A percentile compares a stretch with the other conserved stretches of the same genome.
phyloP scores from a whole-genome alignment of 345 rosid species.

The Melaleuca alternifolia region DNA sequence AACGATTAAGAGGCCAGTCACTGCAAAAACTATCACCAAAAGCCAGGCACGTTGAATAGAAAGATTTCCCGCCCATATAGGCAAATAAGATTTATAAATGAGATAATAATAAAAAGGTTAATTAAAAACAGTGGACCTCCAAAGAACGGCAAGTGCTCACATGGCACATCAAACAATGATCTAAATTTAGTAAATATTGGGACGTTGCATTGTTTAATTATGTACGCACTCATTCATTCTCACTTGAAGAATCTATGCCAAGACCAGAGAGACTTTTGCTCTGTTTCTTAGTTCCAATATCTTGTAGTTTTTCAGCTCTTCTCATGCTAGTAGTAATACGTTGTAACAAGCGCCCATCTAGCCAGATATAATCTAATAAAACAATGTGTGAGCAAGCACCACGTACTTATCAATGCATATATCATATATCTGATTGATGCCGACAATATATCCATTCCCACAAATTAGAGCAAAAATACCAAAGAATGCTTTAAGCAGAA shows the following conservation, averaged over 20 bases:
- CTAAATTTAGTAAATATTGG: too few relatives aligned
- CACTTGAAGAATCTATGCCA: not conserved
- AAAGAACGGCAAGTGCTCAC: too few relatives aligned
- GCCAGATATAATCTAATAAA: not conserved
- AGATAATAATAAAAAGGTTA: too few relatives aligned
- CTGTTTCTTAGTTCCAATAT: not conserved
- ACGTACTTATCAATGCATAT: conserved; percentile 92
- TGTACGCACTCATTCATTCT: not conserved
- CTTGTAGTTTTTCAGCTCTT: not conserved
- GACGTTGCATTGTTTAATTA: too few relatives aligned
- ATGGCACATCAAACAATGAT: too few relatives aligned
- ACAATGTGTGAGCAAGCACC: not conserved
- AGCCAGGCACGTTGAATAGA: too few relatives aligned
- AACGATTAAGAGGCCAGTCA: too few relatives aligned
- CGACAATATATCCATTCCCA: conserved; percentile 94
- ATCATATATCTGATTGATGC: conserved; percentile 97
- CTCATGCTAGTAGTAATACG: not conserved
- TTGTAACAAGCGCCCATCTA: not conserved
- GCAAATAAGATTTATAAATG: too few relatives aligned
- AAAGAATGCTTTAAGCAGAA: conserved; percentile 66
- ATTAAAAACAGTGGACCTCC: too few relatives aligned
- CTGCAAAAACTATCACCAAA: too few relatives aligned
- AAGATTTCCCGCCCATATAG: too few relatives aligned
- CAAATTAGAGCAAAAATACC: conserved; percentile 88
- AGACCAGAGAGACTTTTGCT: not conserved